Evolutionary conservation across 225 moss, liverwort and hornwort species (phyloP).

Genomic region (Asterella californica): DNA sequence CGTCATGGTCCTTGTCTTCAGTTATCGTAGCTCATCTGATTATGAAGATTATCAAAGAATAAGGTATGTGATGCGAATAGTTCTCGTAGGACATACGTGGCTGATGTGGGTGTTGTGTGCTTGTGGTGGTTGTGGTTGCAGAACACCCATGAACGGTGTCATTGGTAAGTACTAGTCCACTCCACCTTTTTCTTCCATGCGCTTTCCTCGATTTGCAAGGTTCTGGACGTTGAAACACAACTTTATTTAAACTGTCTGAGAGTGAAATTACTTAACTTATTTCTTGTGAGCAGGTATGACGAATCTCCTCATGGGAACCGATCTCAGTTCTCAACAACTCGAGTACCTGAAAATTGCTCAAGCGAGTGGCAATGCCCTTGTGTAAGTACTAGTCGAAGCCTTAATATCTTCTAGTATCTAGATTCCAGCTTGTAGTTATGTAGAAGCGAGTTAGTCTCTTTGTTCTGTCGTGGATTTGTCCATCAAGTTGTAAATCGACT

Average conservation of each 20-base stretch:
- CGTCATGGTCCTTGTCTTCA: no score
- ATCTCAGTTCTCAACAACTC: constrained; percentile 50
- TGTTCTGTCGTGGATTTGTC: neutral
- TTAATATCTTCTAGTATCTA: neutral
- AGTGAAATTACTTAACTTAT: neutral
- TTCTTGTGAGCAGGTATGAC: constrained; percentile 57
- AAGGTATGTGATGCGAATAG: no score
- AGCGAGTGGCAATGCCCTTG: constrained; percentile 66
- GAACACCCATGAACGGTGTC: constrained; percentile 86
- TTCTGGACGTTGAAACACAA: no score
- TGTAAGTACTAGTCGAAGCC: constrained; percentile 35
- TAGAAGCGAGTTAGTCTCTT: neutral
- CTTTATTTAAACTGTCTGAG: neutral
- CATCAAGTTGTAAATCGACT: neutral
- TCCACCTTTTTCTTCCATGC: neutral
- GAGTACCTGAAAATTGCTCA: constrained; percentile 76
- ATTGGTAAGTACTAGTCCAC: constrained; percentile 45
- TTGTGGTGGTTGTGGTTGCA: constrained; percentile 51
- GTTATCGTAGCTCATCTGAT: no score
- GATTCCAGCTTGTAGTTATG: no score
- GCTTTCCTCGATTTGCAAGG: neutral
- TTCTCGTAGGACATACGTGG: no score
- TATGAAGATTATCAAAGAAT: no score
- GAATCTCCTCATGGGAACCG: constrained; percentile 71
- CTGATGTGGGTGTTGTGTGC: neutral